Base-by-base conservation (phyloP, 306 rosid species). In the Acmispon strigosus region DNA sequence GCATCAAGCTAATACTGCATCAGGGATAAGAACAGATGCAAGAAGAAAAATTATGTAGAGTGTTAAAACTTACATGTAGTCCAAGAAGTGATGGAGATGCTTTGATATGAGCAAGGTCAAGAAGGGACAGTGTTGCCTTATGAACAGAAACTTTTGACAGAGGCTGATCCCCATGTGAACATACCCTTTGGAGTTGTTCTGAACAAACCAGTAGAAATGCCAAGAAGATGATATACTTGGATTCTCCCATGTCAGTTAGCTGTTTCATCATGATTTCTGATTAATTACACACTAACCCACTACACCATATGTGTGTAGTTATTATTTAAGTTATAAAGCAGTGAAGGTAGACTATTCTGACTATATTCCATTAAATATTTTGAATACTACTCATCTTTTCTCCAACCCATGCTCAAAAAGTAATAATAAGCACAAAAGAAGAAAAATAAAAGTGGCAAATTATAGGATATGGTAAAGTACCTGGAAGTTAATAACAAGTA, bases 141-240 rank as follows among this genome's bases (percentile, higher is more conserved):
- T 86, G 88, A 72, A 92, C 19, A 29, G 78, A 65, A 51, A 89
- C 78, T 70, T 81, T 84, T n/a, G 89, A 86, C 69, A 89, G 78
- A 70, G 95, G 96, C 8, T 92, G 96, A 17, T 66, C 79, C 60
- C 87, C 95, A 82, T 89, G 87, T 52, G 92, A 80, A 48, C 47
- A 62, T 73, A 36, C 89, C 59, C 60, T 69, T 37, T 75, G 81
- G 63, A 83, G 72, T 39, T 69, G 72, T 39, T 69, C 58, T 36
- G 82, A 66, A 81, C 86, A 80, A 64, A 73, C 60, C 52, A 85
- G 59, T 19, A 81, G 55, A 53, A 81, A 34, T 48, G 80, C 72
- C 62, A 89, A 73, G 48, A 60, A 76, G 43, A 83, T 8, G 47
- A 69, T 27, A 27, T 32, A 59, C 66, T 74, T 65, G 69, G 83